Evolutionary conservation across 2,329 filamentous ascomycete genomes (phyloP).

Genomic region (Stemphylium beticola): DNA sequence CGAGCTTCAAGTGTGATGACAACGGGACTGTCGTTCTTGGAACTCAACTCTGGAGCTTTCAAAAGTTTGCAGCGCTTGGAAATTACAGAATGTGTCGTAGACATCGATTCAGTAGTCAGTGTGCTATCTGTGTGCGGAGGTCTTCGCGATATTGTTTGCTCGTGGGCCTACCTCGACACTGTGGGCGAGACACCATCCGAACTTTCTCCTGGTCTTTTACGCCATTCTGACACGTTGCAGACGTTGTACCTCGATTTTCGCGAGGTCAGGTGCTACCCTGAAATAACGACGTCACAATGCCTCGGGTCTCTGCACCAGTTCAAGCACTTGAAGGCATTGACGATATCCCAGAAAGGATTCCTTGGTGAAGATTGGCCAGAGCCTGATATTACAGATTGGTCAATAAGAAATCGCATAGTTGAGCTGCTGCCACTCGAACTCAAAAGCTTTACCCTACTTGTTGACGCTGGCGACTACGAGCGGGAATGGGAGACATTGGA

Average conservation of each 20-base stretch:
- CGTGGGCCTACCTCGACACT: conserved; percentile 23
- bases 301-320: conserved; percentile 21
- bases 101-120: conserved; percentile 11
- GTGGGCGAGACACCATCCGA: neutral
- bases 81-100: conserved; percentile 23
- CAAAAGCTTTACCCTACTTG: conserved; percentile 15
- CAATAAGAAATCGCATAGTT: conserved; percentile 3
- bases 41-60: neutral
- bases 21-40: neutral
- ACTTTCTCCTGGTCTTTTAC: conserved; percentile 18
- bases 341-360: conserved; percentile 20
- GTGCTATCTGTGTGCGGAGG: conserved; percentile 19
- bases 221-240: conserved; percentile 23
- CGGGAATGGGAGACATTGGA: neutral
- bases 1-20: conserved; percentile 18
- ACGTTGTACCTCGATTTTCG: conserved; percentile 23
- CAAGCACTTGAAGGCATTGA: conserved; percentile 11
- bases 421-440: conserved; percentile 19
- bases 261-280: neutral
- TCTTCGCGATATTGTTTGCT: conserved; percentile 28
- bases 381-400: neutral
- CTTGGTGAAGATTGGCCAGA: neutral
- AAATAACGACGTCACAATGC: neutral
- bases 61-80: conserved; percentile 26
- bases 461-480: neutral